Evolutionary conservation across 495 filamentous ascomycete species (phyloP).

Genomic region (Elaphomyces granulatus): DNA sequence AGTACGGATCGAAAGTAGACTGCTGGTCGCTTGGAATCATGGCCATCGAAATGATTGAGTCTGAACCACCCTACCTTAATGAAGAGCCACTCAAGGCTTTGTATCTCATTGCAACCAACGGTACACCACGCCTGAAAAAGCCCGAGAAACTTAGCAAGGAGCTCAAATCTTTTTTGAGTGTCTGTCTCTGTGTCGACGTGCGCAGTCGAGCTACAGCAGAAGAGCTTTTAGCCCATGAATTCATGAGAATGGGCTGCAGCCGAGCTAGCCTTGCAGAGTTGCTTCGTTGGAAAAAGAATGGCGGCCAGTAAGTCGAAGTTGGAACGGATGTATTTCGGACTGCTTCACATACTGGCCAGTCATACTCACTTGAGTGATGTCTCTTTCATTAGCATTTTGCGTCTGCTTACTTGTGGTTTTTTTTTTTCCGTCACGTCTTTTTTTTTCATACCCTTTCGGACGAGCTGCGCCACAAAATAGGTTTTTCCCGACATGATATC

Average conservation of each 20-base stretch:
- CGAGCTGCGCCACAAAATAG: too few species aligned
- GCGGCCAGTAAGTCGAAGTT: slow-evolving; percentile 23
- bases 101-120: slow-evolving; percentile 95
- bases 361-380: slow-evolving; percentile 10
- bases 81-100: slow-evolving; percentile 93
- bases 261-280: slow-evolving; percentile 70
- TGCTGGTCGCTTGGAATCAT: slow-evolving; percentile 99
- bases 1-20: slow-evolving; percentile 95
- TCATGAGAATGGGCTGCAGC: slow-evolving; percentile 53
- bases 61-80: slow-evolving; percentile 92
- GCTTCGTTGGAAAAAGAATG: slow-evolving; percentile 50
- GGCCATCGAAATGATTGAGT: slow-evolving; percentile 99
- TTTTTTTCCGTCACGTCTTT: too few species aligned
- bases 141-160: slow-evolving; percentile 94
- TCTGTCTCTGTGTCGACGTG: slow-evolving; percentile 92
- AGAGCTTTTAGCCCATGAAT: slow-evolving; percentile 73
- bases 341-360: background rate
- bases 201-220: slow-evolving; percentile 82
- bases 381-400: slow-evolving; percentile 3
- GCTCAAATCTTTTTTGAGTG: slow-evolving; percentile 86
- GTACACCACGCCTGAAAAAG: slow-evolving; percentile 92
- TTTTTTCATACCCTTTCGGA: too few species aligned
- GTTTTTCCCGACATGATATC: too few species aligned
- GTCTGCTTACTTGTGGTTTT: slow-evolving; percentile 17
- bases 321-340: background rate